A percentile compares a stretch with the other conserved stretches of the same genome.
Conservation (phyloP, 2,329 filamentous ascomycete species). For the Pseudogymnoascus sp. region DNA sequence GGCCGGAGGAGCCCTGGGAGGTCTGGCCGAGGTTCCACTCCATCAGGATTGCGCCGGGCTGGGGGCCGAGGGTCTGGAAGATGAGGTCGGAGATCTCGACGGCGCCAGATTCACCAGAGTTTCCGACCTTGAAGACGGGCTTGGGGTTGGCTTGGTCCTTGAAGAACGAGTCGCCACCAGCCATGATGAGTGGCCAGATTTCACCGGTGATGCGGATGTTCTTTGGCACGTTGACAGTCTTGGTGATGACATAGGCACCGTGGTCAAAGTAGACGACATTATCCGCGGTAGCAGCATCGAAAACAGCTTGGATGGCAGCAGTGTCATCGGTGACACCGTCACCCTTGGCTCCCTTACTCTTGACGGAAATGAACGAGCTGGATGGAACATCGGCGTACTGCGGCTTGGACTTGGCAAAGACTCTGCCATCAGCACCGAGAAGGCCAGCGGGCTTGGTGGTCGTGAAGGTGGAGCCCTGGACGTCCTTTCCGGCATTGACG, state of each 20-base stretch:
- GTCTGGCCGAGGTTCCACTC: conserved; percentile 77
- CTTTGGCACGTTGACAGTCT: conserved; percentile 65
- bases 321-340: conserved; percentile 87
- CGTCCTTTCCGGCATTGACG: conserved; percentile 36
- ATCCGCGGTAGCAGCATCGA: conserved; percentile 56
- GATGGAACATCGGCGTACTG: conserved; percentile 66
- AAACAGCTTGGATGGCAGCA: conserved; percentile 66
- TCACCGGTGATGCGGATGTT: conserved; percentile 84
- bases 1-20: conserved; percentile 60
- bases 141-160: conserved; percentile 65
- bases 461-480: conserved; percentile 50
- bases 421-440: conserved; percentile 51
- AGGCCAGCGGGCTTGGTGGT: conserved; percentile 59
- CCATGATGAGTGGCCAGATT: conserved; percentile 85
- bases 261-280: conserved; percentile 68
- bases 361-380: conserved; percentile 74
- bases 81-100: conserved; percentile 87
- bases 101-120: conserved; percentile 64
- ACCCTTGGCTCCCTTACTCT: conserved; percentile 72
- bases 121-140: conserved; percentile 78
- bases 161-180: conserved; percentile 63
- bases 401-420: conserved; percentile 81
- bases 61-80: conserved; percentile 73
- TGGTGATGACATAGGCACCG: conserved; percentile 61
- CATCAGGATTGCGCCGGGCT: conserved; percentile 81